These are phyloP conservation scores for Clavariopsis aquatica DNA, from an alignment of 495 filamentous ascomycete genomes.

Conservation along the genomic window DNA sequence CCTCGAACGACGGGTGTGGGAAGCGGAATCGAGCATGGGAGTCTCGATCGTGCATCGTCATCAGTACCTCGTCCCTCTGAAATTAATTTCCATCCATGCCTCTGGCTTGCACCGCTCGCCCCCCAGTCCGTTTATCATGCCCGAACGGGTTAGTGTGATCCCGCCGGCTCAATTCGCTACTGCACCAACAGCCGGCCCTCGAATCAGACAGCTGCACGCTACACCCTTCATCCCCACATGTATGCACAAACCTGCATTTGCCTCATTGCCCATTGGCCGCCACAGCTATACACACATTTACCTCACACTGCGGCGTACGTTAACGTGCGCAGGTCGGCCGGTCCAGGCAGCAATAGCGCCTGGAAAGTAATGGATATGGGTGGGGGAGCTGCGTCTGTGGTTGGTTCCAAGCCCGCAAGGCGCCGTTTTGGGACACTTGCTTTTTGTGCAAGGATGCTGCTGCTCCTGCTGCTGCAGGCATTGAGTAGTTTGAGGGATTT, in stretches of 20 bases:
- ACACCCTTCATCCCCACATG: slow-evolving; percentile 17
- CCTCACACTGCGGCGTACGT: neutral
- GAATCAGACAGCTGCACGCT: slow-evolving; percentile 30
- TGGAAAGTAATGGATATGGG: neutral
- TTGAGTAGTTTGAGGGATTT: slow-evolving; percentile 2
- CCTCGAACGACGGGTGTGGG: slow-evolving; percentile 1
- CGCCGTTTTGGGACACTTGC: slow-evolving; percentile 27
- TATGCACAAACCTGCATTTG: slow-evolving; percentile 12
- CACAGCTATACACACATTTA: neutral
- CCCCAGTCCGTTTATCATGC: too few species aligned
- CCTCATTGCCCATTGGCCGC: slow-evolving; percentile 1
- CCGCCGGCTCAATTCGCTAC: slow-evolving; percentile 16
- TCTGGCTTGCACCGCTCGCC: neutral
- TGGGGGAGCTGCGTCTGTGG: slow-evolving; percentile 19
- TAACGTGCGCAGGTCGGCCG: neutral
- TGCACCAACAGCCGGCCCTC: too few species aligned
- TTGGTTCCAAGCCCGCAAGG: slow-evolving; percentile 4
- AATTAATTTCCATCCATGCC: neutral
- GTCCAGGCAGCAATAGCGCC: neutral
- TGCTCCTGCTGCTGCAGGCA: slow-evolving; percentile 2
- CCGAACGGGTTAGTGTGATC: too few species aligned
- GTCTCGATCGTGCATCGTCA: slow-evolving; percentile 33
- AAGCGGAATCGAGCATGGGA: slow-evolving; percentile 3
- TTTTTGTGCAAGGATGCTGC: slow-evolving; percentile 27
- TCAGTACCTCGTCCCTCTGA: slow-evolving; percentile 1